Evolutionary conservation across 345 rosid genomes (phyloP).

Genomic region (Moricandia arvensis): DNA sequence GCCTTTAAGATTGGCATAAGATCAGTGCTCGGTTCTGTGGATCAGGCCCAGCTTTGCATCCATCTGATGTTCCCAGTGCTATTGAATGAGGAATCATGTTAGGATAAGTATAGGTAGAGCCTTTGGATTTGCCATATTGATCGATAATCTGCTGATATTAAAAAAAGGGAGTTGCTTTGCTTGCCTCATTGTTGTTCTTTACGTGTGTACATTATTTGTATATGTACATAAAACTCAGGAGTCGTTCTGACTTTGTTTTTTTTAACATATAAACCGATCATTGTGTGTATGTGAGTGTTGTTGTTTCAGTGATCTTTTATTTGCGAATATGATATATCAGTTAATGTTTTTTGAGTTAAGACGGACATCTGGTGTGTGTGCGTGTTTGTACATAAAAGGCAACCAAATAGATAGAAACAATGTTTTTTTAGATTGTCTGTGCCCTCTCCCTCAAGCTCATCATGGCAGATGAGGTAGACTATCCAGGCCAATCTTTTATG

Average conservation of each 20-base stretch:
- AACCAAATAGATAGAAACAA: constrained; percentile 5
- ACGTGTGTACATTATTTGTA: constrained; percentile 25
- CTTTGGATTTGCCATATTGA: not conserved
- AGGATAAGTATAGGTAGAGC: constrained; percentile 4
- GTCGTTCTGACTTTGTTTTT: not conserved
- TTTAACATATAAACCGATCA: not conserved
- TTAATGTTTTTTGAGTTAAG: not conserved
- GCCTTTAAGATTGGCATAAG: constrained; percentile 20
- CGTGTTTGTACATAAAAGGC: not conserved
- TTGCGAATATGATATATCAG: not conserved
- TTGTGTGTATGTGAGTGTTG: not conserved
- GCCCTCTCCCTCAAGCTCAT: not conserved
- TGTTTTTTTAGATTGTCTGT: not conserved
- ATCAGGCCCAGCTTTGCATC: constrained; percentile 19
- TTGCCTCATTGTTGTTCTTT: constrained; percentile 7
- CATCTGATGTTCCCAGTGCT: constrained; percentile 15
- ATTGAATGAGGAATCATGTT: constrained; percentile 2
- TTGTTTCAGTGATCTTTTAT: constrained; percentile 6
- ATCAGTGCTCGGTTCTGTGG: constrained; percentile 16
- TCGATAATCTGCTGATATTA: not conserved
- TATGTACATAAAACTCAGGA: constrained; percentile 9
- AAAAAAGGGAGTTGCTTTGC: not conserved
- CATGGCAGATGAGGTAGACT: not conserved
- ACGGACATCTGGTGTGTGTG: not conserved
- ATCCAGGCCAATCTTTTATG: not conserved